Percentiles rank a stretch among this genome's conserved stretches.
Evolutionary conservation across 208 protist species (phyloP).

Genomic region (Phytomonas serpens): DNA sequence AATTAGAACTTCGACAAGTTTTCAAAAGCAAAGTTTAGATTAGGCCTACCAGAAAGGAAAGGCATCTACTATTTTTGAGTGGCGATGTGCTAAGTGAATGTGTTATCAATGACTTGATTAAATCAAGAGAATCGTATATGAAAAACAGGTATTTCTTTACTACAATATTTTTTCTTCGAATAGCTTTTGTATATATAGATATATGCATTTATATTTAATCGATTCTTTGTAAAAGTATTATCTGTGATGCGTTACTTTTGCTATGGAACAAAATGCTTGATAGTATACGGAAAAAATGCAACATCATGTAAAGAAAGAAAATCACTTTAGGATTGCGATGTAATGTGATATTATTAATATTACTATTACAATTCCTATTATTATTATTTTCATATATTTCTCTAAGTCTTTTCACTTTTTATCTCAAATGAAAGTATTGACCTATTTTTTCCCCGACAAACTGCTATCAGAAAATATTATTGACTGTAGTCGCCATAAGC

Average conservation of each 20-base stretch:
- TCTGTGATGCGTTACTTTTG: neutral
- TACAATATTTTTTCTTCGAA: neutral
- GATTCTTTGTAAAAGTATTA: neutral
- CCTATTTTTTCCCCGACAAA: slow-evolving; percentile 5
- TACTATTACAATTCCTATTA: neutral
- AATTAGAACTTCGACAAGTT: neutral
- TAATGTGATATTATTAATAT: slow-evolving; percentile 14
- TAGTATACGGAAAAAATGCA: neutral
- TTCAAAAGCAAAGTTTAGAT: neutral
- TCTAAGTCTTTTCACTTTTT: slow-evolving; percentile 7
- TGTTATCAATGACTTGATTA: neutral
- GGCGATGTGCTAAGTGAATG: neutral
- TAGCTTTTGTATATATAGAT: neutral
- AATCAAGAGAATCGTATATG: neutral
- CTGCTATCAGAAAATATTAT: neutral
- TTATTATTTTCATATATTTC: slow-evolving; percentile 14
- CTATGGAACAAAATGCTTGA: neutral
- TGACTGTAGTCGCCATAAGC: neutral
- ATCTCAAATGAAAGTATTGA: slow-evolving; percentile 2
- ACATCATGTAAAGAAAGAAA: neutral
- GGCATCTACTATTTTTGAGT: neutral
- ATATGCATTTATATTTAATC: slow-evolving; percentile 4
- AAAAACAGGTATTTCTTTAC: neutral
- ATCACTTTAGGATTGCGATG: neutral
- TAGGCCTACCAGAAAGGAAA: neutral